These are phyloP conservation scores for Pseudopyricularia cyperi DNA, from an alignment of 2,329 filamentous ascomycete genomes.

Conservation along the genomic window DNA sequence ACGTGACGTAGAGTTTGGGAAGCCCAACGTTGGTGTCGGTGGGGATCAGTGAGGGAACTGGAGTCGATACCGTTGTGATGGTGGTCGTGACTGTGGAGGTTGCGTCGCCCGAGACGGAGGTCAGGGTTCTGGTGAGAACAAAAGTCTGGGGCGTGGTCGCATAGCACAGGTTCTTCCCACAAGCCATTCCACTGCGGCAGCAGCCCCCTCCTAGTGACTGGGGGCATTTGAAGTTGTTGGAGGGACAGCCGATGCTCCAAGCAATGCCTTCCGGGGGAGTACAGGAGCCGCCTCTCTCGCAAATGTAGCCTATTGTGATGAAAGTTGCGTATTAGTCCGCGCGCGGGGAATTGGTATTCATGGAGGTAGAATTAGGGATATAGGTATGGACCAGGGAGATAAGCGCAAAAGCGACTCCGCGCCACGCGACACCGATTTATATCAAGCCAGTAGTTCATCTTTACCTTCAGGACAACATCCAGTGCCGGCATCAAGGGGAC, in stretches of 20 bases:
- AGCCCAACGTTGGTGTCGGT: constrained; percentile 15
- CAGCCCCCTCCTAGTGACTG: constrained; percentile 38
- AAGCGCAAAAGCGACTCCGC: too few relatives aligned
- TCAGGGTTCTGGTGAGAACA: constrained; percentile 28
- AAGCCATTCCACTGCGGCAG: constrained; percentile 35
- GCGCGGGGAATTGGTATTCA: too few relatives aligned
- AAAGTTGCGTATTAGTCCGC: constrained; percentile 3
- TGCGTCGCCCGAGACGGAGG: constrained; percentile 28
- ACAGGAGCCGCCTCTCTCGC: constrained; percentile 24
- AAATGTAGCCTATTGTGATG: constrained; percentile 25
- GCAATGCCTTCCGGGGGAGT: constrained; percentile 27
- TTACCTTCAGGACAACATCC: constrained; percentile 17
- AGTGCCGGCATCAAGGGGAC: constrained; percentile 23
- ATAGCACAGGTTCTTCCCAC: constrained; percentile 33
- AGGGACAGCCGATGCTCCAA: constrained; percentile 26
- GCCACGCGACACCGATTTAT: constrained; percentile 5
- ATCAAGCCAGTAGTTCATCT: neutral
- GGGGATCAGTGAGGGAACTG: constrained; percentile 17
- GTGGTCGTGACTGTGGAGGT: constrained; percentile 25
- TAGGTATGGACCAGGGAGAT: too few relatives aligned
- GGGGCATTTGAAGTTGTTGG: constrained; percentile 34
- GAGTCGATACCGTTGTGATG: constrained; percentile 24
- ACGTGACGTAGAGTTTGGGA: constrained; percentile 29
- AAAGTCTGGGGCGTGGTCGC: constrained; percentile 29
- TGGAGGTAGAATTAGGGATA: too few relatives aligned